phyloP scores from a whole-genome alignment of 1,284 basidiomycete genomes.

The Sanghuangporus weigelae region DNA sequence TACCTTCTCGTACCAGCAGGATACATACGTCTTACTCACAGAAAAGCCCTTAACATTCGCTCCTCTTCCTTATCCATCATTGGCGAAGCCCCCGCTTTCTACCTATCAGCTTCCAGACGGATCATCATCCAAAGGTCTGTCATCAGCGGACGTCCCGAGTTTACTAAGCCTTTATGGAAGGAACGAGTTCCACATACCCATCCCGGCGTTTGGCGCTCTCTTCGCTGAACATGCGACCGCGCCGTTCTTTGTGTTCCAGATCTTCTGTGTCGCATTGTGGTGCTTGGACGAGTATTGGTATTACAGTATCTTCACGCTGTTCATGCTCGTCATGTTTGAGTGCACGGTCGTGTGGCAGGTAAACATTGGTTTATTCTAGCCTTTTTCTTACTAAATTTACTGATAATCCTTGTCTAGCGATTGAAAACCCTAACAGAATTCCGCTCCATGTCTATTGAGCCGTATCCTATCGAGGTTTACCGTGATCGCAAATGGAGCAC shows the following conservation, averaged over 20 bases:
- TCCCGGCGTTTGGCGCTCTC: slow-evolving; percentile 85
- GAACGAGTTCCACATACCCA: slow-evolving; percentile 94
- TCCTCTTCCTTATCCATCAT: slow-evolving; percentile 87
- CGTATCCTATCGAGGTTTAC: slow-evolving; percentile 79
- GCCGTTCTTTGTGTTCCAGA: slow-evolving; percentile 94
- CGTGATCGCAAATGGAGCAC: slow-evolving; percentile 78
- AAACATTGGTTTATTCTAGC: slow-evolving; percentile 23
- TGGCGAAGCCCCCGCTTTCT: slow-evolving; percentile 64
- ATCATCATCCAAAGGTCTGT: slow-evolving; percentile 33
- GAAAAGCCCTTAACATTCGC: slow-evolving; percentile 64
- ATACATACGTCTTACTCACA: slow-evolving; percentile 81
- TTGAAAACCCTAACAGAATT: slow-evolving; percentile 89
- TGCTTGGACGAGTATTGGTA: slow-evolving; percentile 98
- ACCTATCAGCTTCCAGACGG: slow-evolving; percentile 57
- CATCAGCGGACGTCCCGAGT: slow-evolving; percentile 35
- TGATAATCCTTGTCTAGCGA: slow-evolving; percentile 46
- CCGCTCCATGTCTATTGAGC: slow-evolving; percentile 89
- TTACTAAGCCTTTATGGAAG: slow-evolving; percentile 72
- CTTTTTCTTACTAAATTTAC: background rate
- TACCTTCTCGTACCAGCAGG: slow-evolving; percentile 93
- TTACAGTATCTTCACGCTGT: slow-evolving; percentile 92
- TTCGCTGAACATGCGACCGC: slow-evolving; percentile 91
- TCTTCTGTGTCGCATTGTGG: slow-evolving; percentile 95
- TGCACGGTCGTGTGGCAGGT: slow-evolving; percentile 97
- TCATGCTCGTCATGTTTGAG: slow-evolving; percentile 96